Evolutionary conservation across 805 yeast genomes (phyloP), one percentile per base, ranked within the genome.

Genomic region (Jamesozyma rosinii): DNA sequence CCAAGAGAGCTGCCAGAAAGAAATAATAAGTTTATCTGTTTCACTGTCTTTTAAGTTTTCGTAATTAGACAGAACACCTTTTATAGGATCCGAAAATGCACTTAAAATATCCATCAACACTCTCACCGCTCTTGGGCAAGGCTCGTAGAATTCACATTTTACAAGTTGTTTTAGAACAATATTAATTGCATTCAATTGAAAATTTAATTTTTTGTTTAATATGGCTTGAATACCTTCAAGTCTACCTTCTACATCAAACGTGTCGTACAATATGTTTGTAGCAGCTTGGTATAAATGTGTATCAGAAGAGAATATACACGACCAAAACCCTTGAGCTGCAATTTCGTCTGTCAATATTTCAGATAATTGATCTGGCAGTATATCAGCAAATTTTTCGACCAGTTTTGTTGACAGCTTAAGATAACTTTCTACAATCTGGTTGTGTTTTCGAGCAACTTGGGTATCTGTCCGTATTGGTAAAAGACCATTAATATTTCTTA

Each of bases 161-260:
- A 70, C 71, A 42, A 79, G 65, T 38, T 63, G 66, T 3, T 65
- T 52, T 38, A 83, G 51, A 32, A 74, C 74, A 3, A 54, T 53
- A 43, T 67, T 72, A 21, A 77, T 65, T 0, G 87, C 76, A 3
- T 50, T 51, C 4, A 87, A 51, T 8, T 79, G 71, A 6, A 64
- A 56, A 2, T 62, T 54, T 13, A 80, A 56, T 43, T 75, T 68
- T 8, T 64, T 55, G 9, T 61, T 59, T 21, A 88, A 62, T 31
- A 80, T 56, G 3, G 70, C 72, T 38, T 70, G 75, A n/a, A 85
- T 69, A 30, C 88, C 86, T 59, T 84, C 95, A 30, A 76, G 64
- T 53, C 96, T 73, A 15, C 89, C 95, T 43, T 77, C 79, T 13
- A 80, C 84, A 58, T 87, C 94, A 59, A 76, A 83, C 0, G 84